Evolutionary conservation across 192 early-diverging fungal genomes (phyloP).

Genomic region (Linnemannia zychae): DNA sequence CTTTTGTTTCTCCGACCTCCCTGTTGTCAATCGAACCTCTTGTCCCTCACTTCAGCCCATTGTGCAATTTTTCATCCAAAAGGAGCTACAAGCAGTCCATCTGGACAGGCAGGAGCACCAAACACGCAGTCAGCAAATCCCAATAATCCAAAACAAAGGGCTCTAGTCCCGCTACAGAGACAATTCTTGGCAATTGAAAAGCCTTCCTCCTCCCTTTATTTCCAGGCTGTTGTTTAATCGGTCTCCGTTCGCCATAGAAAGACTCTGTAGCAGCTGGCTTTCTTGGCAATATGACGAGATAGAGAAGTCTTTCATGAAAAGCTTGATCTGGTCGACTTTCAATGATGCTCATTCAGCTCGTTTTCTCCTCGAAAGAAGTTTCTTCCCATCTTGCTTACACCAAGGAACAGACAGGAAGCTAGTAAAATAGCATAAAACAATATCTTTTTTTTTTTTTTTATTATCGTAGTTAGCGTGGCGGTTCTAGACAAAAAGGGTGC

Average conservation of each 20-base stretch:
- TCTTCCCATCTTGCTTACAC: background rate
- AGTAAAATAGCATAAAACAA: background rate
- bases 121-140: too few relatives aligned
- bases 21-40: background rate
- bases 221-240: too few relatives aligned
- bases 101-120: background rate
- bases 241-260: too few relatives aligned
- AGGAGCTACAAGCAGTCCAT: background rate
- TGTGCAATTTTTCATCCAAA: background rate
- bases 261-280: too few relatives aligned
- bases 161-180: too few relatives aligned
- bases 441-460: background rate
- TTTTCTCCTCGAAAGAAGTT: background rate
- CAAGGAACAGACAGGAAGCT: background rate
- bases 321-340: background rate
- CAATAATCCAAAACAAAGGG: too few relatives aligned
- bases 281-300: too few relatives aligned
- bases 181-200: too few relatives aligned
- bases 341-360: background rate
- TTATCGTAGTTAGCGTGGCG: background rate
- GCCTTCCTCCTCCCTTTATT: too few relatives aligned
- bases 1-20: slow-evolving; percentile 2
- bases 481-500: background rate
- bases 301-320: background rate
- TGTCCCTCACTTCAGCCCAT: background rate